phyloP scores from a whole-genome alignment of 768 basidiomycete species.

The Pulveroboletus sp. region DNA sequence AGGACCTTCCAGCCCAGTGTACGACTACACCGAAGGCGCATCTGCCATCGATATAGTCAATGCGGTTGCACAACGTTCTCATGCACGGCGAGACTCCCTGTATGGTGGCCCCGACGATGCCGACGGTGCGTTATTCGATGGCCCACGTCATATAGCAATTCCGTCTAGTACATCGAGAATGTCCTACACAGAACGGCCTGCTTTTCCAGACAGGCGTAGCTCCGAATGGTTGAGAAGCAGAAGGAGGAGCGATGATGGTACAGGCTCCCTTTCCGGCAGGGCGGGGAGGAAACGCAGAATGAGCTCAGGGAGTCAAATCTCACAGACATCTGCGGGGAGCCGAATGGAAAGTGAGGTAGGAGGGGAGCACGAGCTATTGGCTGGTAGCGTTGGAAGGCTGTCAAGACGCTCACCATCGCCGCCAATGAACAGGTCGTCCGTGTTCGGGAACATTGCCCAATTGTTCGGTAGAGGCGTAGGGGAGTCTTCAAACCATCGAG shows the following conservation, averaged over 20 bases:
- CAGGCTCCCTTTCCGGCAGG: slow-evolving; percentile 29
- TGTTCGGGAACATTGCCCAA: slow-evolving; percentile 65
- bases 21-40: slow-evolving; percentile 88
- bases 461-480: slow-evolving; percentile 57
- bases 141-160: slow-evolving; percentile 59
- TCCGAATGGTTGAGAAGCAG: slow-evolving; percentile 49
- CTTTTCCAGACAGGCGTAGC: slow-evolving; percentile 47
- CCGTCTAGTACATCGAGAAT: slow-evolving; percentile 82
- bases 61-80: slow-evolving; percentile 51
- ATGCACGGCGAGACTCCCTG: slow-evolving; percentile 66
- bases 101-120: slow-evolving; percentile 50
- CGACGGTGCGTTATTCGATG: slow-evolving; percentile 73
- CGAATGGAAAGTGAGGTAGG: slow-evolving; percentile 37
- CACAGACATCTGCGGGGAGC: slow-evolving; percentile 42
- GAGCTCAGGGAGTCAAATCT: slow-evolving; percentile 39
- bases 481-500: slow-evolving; percentile 43
- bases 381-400: slow-evolving; percentile 28
- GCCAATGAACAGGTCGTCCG: slow-evolving; percentile 37
- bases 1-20: slow-evolving; percentile 9
- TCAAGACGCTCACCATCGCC: slow-evolving; percentile 36
- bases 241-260: slow-evolving; percentile 48
- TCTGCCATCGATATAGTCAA: slow-evolving; percentile 68
- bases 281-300: slow-evolving; percentile 37
- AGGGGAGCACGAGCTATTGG: slow-evolving; percentile 33
- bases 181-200: slow-evolving; percentile 54